Base-by-base conservation (phyloP, 2,329 filamentous ascomycete genomes). In the Ceratocystis cacaofunesta region DNA sequence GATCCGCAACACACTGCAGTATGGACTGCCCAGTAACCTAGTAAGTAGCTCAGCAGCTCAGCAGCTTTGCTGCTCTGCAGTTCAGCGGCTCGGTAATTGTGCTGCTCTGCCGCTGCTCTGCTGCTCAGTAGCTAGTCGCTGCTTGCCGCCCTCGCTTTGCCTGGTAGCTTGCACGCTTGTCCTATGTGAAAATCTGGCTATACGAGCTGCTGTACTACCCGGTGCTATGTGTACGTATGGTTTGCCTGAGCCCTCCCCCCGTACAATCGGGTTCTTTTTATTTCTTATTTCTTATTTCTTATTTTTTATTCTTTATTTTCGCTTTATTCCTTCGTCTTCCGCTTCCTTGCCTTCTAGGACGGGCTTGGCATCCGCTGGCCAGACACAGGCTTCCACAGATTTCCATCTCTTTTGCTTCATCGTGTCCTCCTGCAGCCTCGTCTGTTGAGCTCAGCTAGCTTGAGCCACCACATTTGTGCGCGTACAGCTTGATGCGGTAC, bases 141-240 rank as follows among this genome's bases (percentile, higher is more conserved):
- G 61, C 43, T 62, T 46, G 43, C 25, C 30, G 43, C 43, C 43
- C 43, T 48, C 17, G 61, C 22, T 28, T 44, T 46, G 10, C 3
- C 32, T 48, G 25, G 41, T 44, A 30, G 15, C 61, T 48, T 62
- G 41, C 61, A 62, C 30, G 25, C 61, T 25, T 50, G 43, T 50
- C 48, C 41, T 46, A 50, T 43, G 22, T 62, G 41, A 19, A 62
- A 50, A 30, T 62, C 5, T 62, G 28, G 61, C 46, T 46, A 62
- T 62, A 62, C 61, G 61, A 62, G 61, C 61, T 62, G 43, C 8
- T 25, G 61, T 62, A 44, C 15, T 46, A 62, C 61, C 28, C n/a
- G 3, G 19, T 52, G 19, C 17, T 58, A 30, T 58, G 28, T 30
- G 30, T 30, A 32, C 52, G 22, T 30, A 57, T 22, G 25, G 52